phyloP scores from a whole-genome alignment of 1,139 yeast genomes.

The Candida anutae region DNA sequence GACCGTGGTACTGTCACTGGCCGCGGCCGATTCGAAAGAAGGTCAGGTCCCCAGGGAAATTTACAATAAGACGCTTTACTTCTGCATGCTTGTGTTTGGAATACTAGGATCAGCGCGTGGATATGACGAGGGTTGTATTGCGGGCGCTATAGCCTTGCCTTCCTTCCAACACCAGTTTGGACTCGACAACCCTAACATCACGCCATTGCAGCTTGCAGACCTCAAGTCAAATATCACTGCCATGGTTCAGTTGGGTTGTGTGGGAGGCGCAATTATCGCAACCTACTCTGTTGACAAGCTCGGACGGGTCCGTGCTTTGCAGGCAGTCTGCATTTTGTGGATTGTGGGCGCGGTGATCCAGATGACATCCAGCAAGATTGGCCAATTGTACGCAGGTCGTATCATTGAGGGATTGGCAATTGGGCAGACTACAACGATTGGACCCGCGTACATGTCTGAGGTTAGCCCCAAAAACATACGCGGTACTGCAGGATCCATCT shows the following conservation, averaged over 20 bases:
- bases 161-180: constrained; percentile 31
- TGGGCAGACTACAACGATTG: constrained; percentile 34
- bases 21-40: no score
- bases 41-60: constrained; percentile 48
- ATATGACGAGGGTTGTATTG: constrained; percentile 38
- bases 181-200: constrained; percentile 14
- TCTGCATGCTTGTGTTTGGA: constrained; percentile 47
- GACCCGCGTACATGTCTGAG: constrained; percentile 36
- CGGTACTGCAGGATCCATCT: constrained; percentile 30
- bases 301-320: constrained; percentile 48
- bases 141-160: constrained; percentile 34
- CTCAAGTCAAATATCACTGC: constrained; percentile 32
- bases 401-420: constrained; percentile 34
- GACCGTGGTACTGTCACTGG: no score
- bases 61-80: constrained; percentile 42
- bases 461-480: constrained; percentile 35
- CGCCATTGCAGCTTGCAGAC: constrained; percentile 45
- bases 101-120: constrained; percentile 25
- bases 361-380: constrained; percentile 17
- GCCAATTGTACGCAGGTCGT: constrained; percentile 38
- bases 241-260: constrained; percentile 40
- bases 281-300: constrained; percentile 32
- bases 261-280: constrained; percentile 38
- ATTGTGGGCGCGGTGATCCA: constrained; percentile 31
- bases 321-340: constrained; percentile 31